Conservation (phyloP, 2,329 filamentous ascomycete species). For the Amauroascus niger region DNA sequence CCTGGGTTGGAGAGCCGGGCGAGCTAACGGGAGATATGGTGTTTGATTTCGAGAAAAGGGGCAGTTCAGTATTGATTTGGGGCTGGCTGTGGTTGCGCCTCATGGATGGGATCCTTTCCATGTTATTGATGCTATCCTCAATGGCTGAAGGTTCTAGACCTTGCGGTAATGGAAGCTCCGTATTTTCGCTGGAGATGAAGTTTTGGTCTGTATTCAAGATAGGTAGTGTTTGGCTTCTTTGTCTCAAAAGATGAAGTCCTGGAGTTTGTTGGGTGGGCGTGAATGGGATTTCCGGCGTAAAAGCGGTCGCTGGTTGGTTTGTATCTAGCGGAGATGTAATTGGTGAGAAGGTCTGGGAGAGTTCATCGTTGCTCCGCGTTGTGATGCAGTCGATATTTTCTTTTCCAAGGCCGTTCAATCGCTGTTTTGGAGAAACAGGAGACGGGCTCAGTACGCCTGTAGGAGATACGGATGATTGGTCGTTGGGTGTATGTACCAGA, state of each 20-base stretch:
- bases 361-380: conserved; percentile 49
- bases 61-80: conserved; percentile 33
- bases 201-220: conserved; percentile 47
- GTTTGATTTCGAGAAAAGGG: conserved; percentile 34
- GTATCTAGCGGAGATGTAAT: conserved; percentile 58
- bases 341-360: conserved; percentile 57
- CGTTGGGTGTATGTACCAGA: conserved; percentile 52
- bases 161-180: conserved; percentile 40
- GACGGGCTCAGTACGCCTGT: conserved; percentile 56
- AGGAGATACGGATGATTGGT: conserved; percentile 65
- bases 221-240: conserved; percentile 81
- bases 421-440: conserved; percentile 59
- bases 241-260: conserved; percentile 52
- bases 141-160: conserved; percentile 42
- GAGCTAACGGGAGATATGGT: conserved; percentile 44
- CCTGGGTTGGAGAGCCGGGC: conserved; percentile 62
- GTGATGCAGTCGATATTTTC: conserved; percentile 50
- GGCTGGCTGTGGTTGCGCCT: conserved; percentile 39
- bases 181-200: conserved; percentile 44
- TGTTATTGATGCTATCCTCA: conserved; percentile 34
- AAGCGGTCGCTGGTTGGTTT: conserved; percentile 59
- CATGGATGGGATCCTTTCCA: conserved; percentile 27
- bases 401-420: conserved; percentile 58
- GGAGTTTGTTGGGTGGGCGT: conserved; percentile 43
- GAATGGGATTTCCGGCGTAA: conserved; percentile 69